A percentile compares a stretch with the other conserved stretches of the same genome.
Conservation (phyloP, 164 flowering plant genomes). For the Liriodendron chinense region DNA sequence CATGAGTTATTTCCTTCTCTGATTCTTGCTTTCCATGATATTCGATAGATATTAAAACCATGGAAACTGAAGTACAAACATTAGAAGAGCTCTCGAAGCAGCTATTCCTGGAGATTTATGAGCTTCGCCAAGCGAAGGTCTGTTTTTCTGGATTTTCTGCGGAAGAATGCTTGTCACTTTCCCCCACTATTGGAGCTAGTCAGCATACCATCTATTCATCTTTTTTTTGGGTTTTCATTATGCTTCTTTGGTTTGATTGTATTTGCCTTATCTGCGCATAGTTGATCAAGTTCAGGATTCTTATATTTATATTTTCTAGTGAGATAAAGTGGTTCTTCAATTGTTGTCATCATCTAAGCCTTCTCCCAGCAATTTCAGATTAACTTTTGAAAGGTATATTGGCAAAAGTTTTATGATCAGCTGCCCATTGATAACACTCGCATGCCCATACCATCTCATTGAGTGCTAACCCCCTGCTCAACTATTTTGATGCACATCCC, state of each 20-base stretch:
- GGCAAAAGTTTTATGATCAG: too few species aligned
- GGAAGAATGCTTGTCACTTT: not conserved
- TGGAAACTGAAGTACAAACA: constrained; percentile 91
- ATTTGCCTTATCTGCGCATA: not conserved
- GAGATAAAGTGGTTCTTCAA: not conserved
- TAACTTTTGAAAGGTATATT: too few species aligned
- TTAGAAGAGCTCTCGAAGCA: constrained; percentile 96
- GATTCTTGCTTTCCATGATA: constrained; percentile 5
- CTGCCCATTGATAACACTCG: too few species aligned
- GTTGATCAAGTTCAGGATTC: not conserved
- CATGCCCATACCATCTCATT: too few species aligned
- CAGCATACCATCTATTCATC: not conserved
- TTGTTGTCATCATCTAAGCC: not conserved
- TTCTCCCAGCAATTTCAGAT: not conserved
- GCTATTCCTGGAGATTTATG: constrained; percentile 88
- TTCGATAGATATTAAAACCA: constrained; percentile 67
- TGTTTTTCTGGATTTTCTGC: not conserved
- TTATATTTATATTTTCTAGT: too few species aligned
- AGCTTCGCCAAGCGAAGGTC: constrained; percentile 97
- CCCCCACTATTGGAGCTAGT: not conserved
- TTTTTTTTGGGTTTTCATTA: not conserved
- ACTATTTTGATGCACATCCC: too few species aligned
- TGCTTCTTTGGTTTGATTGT: not conserved
- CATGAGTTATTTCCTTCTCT: not conserved
- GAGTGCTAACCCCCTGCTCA: too few species aligned